A percentile compares a stretch with the other conserved stretches of the same genome.
phyloP scores from a whole-genome alignment of 768 basidiomycete genomes.

The Lactarius indigo region DNA sequence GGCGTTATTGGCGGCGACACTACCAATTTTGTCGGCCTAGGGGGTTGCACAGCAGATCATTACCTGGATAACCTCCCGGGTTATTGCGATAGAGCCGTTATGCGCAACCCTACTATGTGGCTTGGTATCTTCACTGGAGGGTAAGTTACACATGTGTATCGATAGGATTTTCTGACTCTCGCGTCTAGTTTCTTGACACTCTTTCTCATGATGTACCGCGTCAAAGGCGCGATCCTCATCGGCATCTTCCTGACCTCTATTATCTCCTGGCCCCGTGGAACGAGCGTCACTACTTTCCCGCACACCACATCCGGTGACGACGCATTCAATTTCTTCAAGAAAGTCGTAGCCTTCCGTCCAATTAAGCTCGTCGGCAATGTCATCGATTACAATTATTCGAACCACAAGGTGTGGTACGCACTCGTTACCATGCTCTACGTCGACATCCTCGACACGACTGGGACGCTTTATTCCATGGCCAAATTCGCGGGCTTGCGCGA shows the following conservation, averaged over 20 bases:
- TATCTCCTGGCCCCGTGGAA: slow-evolving; percentile 85
- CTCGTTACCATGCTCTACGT: slow-evolving; percentile 88
- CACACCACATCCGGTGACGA: slow-evolving; percentile 62
- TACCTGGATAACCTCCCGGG: slow-evolving; percentile 42
- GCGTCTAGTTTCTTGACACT: slow-evolving; percentile 61
- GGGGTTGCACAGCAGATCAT: slow-evolving; percentile 63
- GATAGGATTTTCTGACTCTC: background rate
- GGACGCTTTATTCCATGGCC: slow-evolving; percentile 88
- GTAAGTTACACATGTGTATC: slow-evolving; percentile 37
- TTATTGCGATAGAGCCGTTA: slow-evolving; percentile 61
- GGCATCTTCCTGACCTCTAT: slow-evolving; percentile 83
- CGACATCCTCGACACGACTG: slow-evolving; percentile 64
- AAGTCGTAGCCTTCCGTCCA: slow-evolving; percentile 73
- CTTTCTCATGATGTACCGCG: slow-evolving; percentile 77
- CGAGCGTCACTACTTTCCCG: slow-evolving; percentile 79
- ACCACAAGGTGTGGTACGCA: slow-evolving; percentile 82
- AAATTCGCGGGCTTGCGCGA: slow-evolving; percentile 88
- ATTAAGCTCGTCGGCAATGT: slow-evolving; percentile 60
- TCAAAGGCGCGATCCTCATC: slow-evolving; percentile 78
- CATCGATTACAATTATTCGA: slow-evolving; percentile 44
- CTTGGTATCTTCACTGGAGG: slow-evolving; percentile 84
- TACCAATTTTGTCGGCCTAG: slow-evolving; percentile 72
- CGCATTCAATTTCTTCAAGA: slow-evolving; percentile 80
- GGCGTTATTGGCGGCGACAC: slow-evolving; percentile 73
- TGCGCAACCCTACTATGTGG: slow-evolving; percentile 80